A percentile compares a stretch with the other conserved stretches of the same genome.
These are phyloP conservation scores for Simplicillium aogashimaense DNA, from an alignment of 2,329 filamentous ascomycete genomes.

Conservation along the genomic window DNA sequence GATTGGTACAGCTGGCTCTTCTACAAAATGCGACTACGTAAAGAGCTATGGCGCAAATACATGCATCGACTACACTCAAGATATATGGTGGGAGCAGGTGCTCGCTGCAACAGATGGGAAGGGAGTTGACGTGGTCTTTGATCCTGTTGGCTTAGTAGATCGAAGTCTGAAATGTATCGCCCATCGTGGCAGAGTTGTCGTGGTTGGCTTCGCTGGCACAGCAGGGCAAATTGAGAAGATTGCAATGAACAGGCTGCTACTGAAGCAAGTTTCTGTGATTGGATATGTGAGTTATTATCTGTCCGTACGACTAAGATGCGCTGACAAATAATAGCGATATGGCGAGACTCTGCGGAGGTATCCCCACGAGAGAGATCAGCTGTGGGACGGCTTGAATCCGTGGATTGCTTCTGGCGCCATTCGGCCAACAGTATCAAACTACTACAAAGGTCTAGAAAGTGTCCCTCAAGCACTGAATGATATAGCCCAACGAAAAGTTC, in stretches of 20 bases:
- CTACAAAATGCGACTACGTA: slow-evolving; percentile 32
- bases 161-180: slow-evolving; percentile 42
- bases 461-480: slow-evolving; percentile 40
- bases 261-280: slow-evolving; percentile 41
- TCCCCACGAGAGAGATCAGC: slow-evolving; percentile 32
- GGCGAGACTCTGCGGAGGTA: slow-evolving; percentile 43
- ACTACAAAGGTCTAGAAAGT: slow-evolving; percentile 38
- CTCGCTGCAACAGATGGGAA: slow-evolving; percentile 32
- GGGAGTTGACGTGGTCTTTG: slow-evolving; percentile 48
- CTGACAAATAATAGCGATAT: slow-evolving; percentile 31
- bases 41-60: slow-evolving; percentile 26
- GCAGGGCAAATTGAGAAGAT: slow-evolving; percentile 42
- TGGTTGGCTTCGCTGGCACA: slow-evolving; percentile 48
- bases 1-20: slow-evolving; percentile 39
- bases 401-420: slow-evolving; percentile 36
- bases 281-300: slow-evolving; percentile 33
- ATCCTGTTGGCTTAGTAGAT: slow-evolving; percentile 46
- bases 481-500: slow-evolving; percentile 36
- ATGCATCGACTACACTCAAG: slow-evolving; percentile 27
- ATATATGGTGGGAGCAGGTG: slow-evolving; percentile 40
- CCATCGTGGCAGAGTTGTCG: slow-evolving; percentile 41
- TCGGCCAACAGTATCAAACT: slow-evolving; percentile 38
- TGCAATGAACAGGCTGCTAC: slow-evolving; percentile 41
- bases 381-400: slow-evolving; percentile 40
- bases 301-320: not conserved